phyloP scores from a whole-genome alignment of 768 basidiomycete species.

The Suillus decipiens region DNA sequence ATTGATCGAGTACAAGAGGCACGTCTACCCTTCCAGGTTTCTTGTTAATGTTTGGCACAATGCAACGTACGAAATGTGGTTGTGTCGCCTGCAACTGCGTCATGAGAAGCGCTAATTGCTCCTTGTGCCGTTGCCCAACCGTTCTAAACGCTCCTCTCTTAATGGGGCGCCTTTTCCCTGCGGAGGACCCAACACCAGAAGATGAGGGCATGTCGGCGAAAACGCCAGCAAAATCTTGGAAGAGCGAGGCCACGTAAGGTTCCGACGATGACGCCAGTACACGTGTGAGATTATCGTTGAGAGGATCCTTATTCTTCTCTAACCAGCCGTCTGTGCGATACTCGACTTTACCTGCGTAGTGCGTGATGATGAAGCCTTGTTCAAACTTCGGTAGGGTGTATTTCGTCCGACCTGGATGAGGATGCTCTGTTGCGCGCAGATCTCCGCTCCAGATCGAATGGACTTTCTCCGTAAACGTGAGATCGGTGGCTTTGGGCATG shows the following conservation, averaged over 20 bases:
- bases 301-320: constrained; percentile 99
- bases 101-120: constrained; percentile 93
- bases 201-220: constrained; percentile 28
- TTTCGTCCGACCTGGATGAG: constrained; percentile 78
- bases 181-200: constrained; percentile 39
- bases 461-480: constrained; percentile 93
- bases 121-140: constrained; percentile 92
- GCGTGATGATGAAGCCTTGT: constrained; percentile 92
- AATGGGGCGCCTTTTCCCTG: constrained; percentile 67
- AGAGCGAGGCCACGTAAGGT: constrained; percentile 78
- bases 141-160: constrained; percentile 98
- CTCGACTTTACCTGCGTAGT: constrained; percentile 96
- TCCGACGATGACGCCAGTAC: constrained; percentile 84
- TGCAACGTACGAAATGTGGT: constrained; percentile 97
- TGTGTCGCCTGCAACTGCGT: constrained; percentile 88
- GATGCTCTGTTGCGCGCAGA: constrained; percentile 43
- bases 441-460: constrained; percentile 67
- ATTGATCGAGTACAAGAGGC: constrained; percentile 92
- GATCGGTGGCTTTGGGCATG: constrained; percentile 98
- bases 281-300: constrained; percentile 93
- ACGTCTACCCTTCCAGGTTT: constrained; percentile 90
- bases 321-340: constrained; percentile 96
- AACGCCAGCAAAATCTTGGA: constrained; percentile 74
- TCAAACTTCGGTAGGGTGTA: constrained; percentile 88
- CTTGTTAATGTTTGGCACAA: constrained; percentile 92